Base-by-base conservation (phyloP, 208 protist genomes). In the Strigomonas culicis region DNA sequence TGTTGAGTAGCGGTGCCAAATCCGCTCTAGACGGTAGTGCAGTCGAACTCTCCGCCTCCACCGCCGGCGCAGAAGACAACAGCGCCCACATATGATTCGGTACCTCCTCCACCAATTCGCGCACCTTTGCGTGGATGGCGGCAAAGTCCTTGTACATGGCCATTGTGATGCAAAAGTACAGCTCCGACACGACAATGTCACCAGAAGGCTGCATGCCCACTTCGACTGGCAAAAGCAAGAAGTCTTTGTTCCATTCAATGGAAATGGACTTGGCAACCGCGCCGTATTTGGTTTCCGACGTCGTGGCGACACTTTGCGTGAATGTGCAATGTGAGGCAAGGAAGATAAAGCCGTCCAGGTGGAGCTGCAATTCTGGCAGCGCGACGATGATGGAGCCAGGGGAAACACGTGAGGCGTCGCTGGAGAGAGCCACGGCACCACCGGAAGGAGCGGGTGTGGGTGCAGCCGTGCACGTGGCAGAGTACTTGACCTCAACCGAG, bases 181-280 rank as follows among this genome's bases (percentile, higher is more conserved):
- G 15, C 28, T 58, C 52, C 28, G 52, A 58, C 15, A 58, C 52
- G 25, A 58, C 28, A 2, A 58, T 15, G 25, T 58, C 25, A 7
- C 28, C 28, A 2, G 52, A 58, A 2, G 52, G 15, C 15, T 58
- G 15, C 52, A 58, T 58, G 17, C 52, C 7, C 28, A 58, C 52
- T 22, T 58, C 52, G 4, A 58, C 52, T 4, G 52, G 52, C 15
- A 58, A 30, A 31, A 58, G 52, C 22, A 58, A 36, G 31, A 58
- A 58, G 25, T 30, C 28, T 30, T 58, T 58, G n/a, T 36, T 58
- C 52, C 52, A 58, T 11, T 58, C 52, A 28, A 58, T 58, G 6
- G 52, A 58, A 15, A 58, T 4, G 28, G 15, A 6, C 15, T 21
- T 32, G 24, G 31, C 52, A 4, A 58, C 52, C 4, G 24, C n/a